Conservation (phyloP, 2,329 filamentous ascomycete genomes). For the Mycosphaerella sp. region DNA sequence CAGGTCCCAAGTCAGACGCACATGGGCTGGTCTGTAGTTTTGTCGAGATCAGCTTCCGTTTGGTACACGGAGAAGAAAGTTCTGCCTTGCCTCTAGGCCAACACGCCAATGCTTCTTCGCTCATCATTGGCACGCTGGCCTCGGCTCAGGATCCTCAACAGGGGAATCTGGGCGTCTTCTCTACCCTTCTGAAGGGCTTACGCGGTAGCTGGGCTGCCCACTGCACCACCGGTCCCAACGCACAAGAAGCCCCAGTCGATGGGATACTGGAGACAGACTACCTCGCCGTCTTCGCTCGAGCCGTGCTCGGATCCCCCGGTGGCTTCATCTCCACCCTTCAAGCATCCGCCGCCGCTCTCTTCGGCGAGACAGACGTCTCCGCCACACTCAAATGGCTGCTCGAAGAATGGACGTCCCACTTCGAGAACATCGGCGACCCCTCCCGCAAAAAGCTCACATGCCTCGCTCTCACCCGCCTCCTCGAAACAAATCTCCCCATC, state of each 20-base stretch:
- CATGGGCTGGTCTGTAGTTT: conserved; percentile 44
- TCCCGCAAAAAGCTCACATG: conserved; percentile 65
- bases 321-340: conserved; percentile 56
- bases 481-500: conserved; percentile 55
- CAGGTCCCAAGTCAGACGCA: conserved; percentile 41
- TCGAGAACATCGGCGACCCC: conserved; percentile 60
- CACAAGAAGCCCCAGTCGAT: conserved; percentile 61
- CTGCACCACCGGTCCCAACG: conserved; percentile 75
- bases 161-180: conserved; percentile 47
- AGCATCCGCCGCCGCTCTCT: conserved; percentile 17
- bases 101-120: conserved; percentile 13
- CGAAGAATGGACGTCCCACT: conserved; percentile 59
- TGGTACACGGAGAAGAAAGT: conserved; percentile 35
- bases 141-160: conserved; percentile 13
- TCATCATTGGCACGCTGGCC: conserved; percentile 16
- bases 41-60: conserved; percentile 43
- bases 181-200: conserved; percentile 45
- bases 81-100: conserved; percentile 13
- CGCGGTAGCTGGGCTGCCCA: conserved; percentile 56
- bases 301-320: conserved; percentile 65
- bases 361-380: conserved; percentile 26
- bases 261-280: conserved; percentile 77
- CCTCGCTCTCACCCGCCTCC: conserved; percentile 63
- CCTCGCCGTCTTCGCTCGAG: conserved; percentile 71
- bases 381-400: conserved; percentile 43